Evolutionary conservation across 2,329 filamentous ascomycete genomes (phyloP).

Genomic region (Neocatenulostroma microsporum): DNA sequence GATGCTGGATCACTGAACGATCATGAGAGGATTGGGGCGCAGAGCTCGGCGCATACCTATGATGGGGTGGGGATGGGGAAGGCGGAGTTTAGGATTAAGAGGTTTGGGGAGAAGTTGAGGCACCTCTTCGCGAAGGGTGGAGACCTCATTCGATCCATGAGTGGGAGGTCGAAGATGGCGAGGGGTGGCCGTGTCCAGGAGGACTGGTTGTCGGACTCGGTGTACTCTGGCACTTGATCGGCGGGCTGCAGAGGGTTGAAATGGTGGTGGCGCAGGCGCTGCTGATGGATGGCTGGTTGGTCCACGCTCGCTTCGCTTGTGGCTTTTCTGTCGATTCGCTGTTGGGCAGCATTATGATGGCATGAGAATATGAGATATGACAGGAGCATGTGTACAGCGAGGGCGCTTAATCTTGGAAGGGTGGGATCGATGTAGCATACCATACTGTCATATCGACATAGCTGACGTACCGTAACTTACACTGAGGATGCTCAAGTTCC

Average conservation of each 20-base stretch:
- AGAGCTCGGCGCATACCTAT: conserved; percentile 19
- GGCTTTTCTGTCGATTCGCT: not conserved
- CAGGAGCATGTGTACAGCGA: not conserved
- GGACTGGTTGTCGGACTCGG: conserved; percentile 20
- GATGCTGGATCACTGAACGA: conserved; percentile 22
- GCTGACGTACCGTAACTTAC: too few species aligned
- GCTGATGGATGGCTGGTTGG: not conserved
- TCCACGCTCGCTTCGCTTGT: not conserved
- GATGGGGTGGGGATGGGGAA: conserved; percentile 33
- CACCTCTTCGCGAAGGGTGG: conserved; percentile 29
- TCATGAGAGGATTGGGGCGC: conserved; percentile 13
- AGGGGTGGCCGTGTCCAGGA: conserved; percentile 12
- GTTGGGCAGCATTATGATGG: too few species aligned
- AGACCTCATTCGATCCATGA: conserved; percentile 27
- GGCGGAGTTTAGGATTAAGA: conserved; percentile 34
- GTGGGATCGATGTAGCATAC: not conserved
- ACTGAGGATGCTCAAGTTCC: too few species aligned
- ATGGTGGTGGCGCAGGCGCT: not conserved
- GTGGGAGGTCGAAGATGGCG: conserved; percentile 6
- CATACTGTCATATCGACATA: too few species aligned
- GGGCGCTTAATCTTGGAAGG: not conserved
- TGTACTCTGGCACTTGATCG: conserved; percentile 15
- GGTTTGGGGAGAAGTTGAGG: conserved; percentile 33
- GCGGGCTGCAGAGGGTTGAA: not conserved
- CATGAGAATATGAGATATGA: not conserved